Conservation (phyloP, 768 basidiomycete genomes). For the Boletellus ananas region DNA sequence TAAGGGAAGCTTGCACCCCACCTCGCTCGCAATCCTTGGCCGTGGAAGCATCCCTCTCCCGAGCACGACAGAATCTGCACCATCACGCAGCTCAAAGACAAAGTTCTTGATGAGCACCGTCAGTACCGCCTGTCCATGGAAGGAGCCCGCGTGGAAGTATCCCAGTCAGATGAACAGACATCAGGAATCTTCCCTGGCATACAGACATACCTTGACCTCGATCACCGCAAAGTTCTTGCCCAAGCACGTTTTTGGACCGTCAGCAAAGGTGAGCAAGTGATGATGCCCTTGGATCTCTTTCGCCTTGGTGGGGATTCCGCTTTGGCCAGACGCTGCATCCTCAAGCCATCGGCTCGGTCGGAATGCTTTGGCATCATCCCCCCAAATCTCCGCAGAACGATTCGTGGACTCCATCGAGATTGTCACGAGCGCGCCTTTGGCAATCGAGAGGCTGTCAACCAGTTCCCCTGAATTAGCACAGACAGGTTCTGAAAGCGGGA, state of each 20-base stretch:
- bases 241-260: constrained; percentile 38
- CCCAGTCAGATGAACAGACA: no score
- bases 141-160: no score
- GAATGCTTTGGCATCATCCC: constrained; percentile 53
- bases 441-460: constrained; percentile 39
- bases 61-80: constrained; percentile 18
- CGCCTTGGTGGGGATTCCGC: constrained; percentile 25
- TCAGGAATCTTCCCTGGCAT: no score
- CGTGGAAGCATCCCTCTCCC: constrained; percentile 24
- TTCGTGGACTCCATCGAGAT: constrained; percentile 40
- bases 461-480: constrained; percentile 38
- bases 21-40: constrained; percentile 13
- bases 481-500: constrained; percentile 52
- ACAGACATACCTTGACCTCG: constrained; percentile 30
- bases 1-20: constrained; percentile 23
- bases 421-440: constrained; percentile 43
- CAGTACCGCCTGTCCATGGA: constrained; percentile 35
- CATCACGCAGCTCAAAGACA: constrained; percentile 34
- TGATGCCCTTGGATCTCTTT: constrained; percentile 46
- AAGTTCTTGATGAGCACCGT: constrained; percentile 41
- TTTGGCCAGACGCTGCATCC: constrained; percentile 6
- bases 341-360: constrained; percentile 62
- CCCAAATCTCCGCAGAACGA: constrained; percentile 52
- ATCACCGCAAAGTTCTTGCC: constrained; percentile 29
- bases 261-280: constrained; percentile 49